These are phyloP conservation scores for Russula sp. DNA, from an alignment of 768 basidiomycete species.

Conservation along the genomic window DNA sequence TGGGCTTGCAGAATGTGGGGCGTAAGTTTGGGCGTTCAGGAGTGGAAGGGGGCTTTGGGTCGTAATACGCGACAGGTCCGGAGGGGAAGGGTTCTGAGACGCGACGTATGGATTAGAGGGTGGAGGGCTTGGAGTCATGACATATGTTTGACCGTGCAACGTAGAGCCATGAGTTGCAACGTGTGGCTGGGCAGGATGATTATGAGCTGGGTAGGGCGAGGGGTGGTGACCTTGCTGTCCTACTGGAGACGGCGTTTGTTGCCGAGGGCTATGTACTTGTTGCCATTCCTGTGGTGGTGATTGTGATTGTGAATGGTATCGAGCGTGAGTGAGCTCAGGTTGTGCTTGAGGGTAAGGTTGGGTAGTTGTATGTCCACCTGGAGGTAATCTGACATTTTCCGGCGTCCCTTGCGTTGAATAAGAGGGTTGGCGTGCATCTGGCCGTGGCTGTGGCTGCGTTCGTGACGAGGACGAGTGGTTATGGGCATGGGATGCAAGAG, in stretches of 20 bases:
- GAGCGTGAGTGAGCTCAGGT: not conserved
- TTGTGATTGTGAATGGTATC: not conserved
- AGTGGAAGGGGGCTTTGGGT: not conserved
- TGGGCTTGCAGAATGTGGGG: not conserved
- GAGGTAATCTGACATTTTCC: not conserved
- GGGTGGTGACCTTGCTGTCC: not conserved
- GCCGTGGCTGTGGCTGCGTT: not conserved
- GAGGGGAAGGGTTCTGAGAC: not conserved
- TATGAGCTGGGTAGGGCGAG: conserved; percentile 3
- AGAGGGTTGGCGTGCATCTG: not conserved
- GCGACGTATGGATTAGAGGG: not conserved
- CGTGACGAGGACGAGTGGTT: not conserved
- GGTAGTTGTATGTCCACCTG: not conserved
- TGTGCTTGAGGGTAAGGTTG: conserved; percentile 13
- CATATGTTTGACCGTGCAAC: not conserved
- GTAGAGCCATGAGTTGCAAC: not conserved
- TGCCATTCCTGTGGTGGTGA: not conserved
- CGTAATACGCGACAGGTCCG: not conserved
- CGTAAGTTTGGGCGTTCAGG: not conserved
- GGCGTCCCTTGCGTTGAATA: not conserved
- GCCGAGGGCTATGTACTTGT: not conserved
- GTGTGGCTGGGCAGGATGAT: not conserved
- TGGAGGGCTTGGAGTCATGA: not conserved
- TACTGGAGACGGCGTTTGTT: not conserved
- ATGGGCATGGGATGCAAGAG: not conserved